Base-by-base conservation (phyloP, 352 stramenopile genomes). In the Discostella stelligera region DNA sequence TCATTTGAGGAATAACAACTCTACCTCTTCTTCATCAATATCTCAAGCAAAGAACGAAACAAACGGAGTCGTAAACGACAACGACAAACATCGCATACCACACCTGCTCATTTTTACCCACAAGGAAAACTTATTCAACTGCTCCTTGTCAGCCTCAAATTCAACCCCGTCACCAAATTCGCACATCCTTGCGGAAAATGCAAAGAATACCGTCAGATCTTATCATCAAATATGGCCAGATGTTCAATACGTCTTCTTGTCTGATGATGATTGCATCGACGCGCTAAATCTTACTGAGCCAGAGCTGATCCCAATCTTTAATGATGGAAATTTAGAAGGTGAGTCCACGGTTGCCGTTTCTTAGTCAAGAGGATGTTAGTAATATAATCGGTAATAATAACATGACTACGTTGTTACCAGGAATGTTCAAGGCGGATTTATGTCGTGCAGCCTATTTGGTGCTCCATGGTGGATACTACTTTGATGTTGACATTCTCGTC, bases 351-450 rank as follows among this genome's bases (percentile, higher is more conserved):
- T n/a, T n/a, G n/a, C n/a, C n/a, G n/a, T n/a, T n/a, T n/a, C n/a
- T n/a, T n/a, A n/a, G n/a, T n/a, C n/a, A n/a, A n/a, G n/a, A n/a
- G n/a, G n/a, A n/a, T n/a, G n/a, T 32, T 32, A 32, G 5, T 32
- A 6, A 32, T 32, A 32, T 32, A 32, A 32, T 32, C 27, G 27
- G 5, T 32, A 32, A 32, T 32, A 32, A 32, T 32, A 32, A 32
- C 5, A 32, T 32, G 5, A 32, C n/a, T n/a, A n/a, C n/a, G n/a
- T n/a, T n/a, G n/a, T n/a, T 32, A 32, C 27, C n/a, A 74, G 79
- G 79, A 18, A 80, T 73, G 60, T 85, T 63, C 48, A 85, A 80
- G 56, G 64, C 64, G 44, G 79, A 85, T 58, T 71, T 85, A 25
- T 85, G 74, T 37, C 55, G 74, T 23, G 54, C 70, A 20, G 68